Evolutionary conservation across 139 green algal genomes (phyloP).

Genomic region (Haematococcus lacustris): DNA sequence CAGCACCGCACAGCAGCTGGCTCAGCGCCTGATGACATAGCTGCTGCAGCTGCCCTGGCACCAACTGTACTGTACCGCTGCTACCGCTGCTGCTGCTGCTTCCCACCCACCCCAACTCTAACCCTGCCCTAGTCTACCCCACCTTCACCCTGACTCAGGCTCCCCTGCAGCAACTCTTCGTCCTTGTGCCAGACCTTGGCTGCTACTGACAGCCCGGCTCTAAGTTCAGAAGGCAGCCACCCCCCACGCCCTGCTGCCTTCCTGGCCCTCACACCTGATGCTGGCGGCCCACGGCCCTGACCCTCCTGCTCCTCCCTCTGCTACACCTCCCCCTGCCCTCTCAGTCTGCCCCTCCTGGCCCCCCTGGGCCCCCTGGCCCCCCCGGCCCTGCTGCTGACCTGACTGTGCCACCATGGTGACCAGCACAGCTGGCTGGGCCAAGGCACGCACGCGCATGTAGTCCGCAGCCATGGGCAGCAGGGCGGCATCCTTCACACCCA

Average conservation of each 20-base stretch:
- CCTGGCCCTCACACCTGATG: neutral
- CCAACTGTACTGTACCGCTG: neutral
- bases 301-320: neutral
- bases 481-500: constrained; percentile 25
- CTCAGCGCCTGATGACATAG: neutral
- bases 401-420: constrained; percentile 50
- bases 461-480: constrained; percentile 37
- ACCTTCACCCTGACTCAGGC: neutral
- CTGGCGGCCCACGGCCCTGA: no score
- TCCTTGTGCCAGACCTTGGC: no score
- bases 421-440: constrained; percentile 64
- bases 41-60: neutral
- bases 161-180: neutral
- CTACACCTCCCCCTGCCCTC: neutral
- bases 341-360: neutral
- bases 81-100: neutral
- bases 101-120: neutral
- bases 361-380: no score
- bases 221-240: no score
- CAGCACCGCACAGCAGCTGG: neutral
- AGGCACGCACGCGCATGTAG: constrained; percentile 68
- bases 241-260: no score
- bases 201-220: no score
- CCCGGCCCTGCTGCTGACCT: constrained; percentile 4
- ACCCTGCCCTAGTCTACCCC: neutral